phyloP scores from a whole-genome alignment of 2,329 filamentous ascomycete genomes.

The Fusarium neocosmosporiellum region DNA sequence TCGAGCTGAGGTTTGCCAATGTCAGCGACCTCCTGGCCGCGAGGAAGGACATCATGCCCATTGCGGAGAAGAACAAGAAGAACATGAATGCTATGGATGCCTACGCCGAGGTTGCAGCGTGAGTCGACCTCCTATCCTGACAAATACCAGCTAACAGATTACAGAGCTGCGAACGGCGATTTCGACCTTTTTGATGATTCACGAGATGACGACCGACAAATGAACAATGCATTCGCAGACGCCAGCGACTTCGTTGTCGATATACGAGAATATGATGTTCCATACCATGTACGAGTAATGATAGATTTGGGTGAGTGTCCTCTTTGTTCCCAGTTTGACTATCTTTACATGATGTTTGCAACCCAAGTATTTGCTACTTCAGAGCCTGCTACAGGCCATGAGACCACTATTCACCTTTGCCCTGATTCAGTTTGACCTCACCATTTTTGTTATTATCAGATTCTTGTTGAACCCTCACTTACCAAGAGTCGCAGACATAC shows the following conservation, averaged over 20 bases:
- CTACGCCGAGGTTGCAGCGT: constrained; percentile 95
- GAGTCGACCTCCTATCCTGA: constrained; percentile 47
- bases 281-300: constrained; percentile 98
- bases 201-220: constrained; percentile 83
- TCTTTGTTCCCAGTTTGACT: not conserved
- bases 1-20: constrained; percentile 89
- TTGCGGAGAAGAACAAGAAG: constrained; percentile 97
- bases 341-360: constrained; percentile 83
- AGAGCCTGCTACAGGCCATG: constrained; percentile 91
- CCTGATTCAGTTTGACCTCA: constrained; percentile 68
- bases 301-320: constrained; percentile 82
- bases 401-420: constrained; percentile 92
- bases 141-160: constrained; percentile 24
- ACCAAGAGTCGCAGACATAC: constrained; percentile 74
- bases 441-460: not conserved
- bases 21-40: constrained; percentile 88
- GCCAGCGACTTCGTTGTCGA: constrained; percentile 98
- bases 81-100: constrained; percentile 97
- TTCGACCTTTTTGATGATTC: constrained; percentile 96
- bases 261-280: constrained; percentile 98
- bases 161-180: constrained; percentile 75
- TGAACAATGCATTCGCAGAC: constrained; percentile 80
- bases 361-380: constrained; percentile 99
- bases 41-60: constrained; percentile 83
- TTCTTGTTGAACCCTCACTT: constrained; percentile 2